These are phyloP conservation scores for Colletotrichum sp. DNA, from an alignment of 2,329 filamentous ascomycete genomes.

Conservation along the genomic window DNA sequence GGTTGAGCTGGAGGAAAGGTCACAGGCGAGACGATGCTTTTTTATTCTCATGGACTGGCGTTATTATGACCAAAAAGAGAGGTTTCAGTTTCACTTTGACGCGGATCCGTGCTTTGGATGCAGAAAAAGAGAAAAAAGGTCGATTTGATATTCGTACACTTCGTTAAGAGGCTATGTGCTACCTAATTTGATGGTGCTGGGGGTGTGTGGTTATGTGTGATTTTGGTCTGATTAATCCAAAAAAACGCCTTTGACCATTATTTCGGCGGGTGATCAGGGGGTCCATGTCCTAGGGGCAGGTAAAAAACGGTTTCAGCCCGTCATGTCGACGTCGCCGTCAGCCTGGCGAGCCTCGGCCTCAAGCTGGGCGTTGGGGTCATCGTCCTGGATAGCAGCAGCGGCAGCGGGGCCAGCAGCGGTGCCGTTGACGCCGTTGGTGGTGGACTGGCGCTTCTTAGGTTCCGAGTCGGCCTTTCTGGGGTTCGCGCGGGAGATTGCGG, in stretches of 20 bases:
- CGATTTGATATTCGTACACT: conserved; percentile 4
- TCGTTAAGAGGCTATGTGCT: background rate
- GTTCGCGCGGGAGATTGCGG: conserved; percentile 53
- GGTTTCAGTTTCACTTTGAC: background rate
- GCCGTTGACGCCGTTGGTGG: conserved; percentile 21
- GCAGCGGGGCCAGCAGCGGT: background rate
- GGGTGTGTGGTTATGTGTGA: background rate
- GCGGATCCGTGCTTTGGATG: background rate
- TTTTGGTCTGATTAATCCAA: background rate
- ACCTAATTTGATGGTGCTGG: background rate
- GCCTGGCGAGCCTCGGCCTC: conserved; percentile 58
- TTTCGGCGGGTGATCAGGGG: background rate
- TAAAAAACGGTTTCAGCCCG: conserved; percentile 40
- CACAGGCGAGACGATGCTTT: background rate
- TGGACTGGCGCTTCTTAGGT: conserved; percentile 29
- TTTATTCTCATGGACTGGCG: conserved; percentile 6
- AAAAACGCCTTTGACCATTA: background rate
- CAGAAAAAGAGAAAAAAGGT: background rate
- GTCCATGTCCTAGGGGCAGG: background rate
- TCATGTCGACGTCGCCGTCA: conserved; percentile 66
- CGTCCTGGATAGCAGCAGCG: conserved; percentile 18
- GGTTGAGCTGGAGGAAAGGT: conserved; percentile 44
- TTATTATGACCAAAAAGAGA: conserved; percentile 1
- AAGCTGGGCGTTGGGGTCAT: conserved; percentile 58
- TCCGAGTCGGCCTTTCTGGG: conserved; percentile 49